phyloP scores from a whole-genome alignment of 768 basidiomycete genomes.

The Thelephora ganbajun region DNA sequence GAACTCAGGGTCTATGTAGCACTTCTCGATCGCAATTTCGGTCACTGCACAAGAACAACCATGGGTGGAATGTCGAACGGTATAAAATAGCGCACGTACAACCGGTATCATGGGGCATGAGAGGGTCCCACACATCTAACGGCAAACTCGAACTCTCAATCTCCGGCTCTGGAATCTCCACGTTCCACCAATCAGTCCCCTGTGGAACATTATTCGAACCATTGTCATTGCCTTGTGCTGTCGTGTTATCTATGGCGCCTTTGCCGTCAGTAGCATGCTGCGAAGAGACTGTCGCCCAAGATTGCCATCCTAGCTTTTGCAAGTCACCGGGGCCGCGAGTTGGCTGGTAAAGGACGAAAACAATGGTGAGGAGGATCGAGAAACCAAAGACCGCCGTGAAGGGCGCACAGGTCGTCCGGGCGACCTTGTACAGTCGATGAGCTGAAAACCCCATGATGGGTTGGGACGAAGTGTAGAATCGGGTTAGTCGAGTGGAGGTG shows the following conservation, averaged over 20 bases:
- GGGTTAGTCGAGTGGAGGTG: background rate
- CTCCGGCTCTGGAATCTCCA: slow-evolving; percentile 23
- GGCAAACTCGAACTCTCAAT: slow-evolving; percentile 60
- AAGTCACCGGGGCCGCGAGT: slow-evolving; percentile 52
- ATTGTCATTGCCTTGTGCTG: slow-evolving; percentile 10
- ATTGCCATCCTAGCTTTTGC: slow-evolving; percentile 79
- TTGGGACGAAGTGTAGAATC: background rate
- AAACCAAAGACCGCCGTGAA: slow-evolving; percentile 50
- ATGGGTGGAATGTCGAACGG: background rate
- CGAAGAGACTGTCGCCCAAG: slow-evolving; percentile 54
- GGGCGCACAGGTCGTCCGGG: slow-evolving; percentile 44
- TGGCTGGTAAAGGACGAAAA: slow-evolving; percentile 76
- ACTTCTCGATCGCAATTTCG: slow-evolving; percentile 61
- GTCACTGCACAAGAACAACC: slow-evolving; percentile 38
- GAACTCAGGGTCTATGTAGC: slow-evolving; percentile 47
- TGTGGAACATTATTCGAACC: slow-evolving; percentile 8
- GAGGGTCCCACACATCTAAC: slow-evolving; percentile 66
- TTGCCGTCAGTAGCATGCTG: slow-evolving; percentile 1
- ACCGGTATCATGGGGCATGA: slow-evolving; percentile 65
- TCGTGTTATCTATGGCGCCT: slow-evolving; percentile 7
- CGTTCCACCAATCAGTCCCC: slow-evolving; percentile 61
- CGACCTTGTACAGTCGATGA: slow-evolving; percentile 29
- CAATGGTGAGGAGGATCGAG: slow-evolving; percentile 55
- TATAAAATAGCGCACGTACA: slow-evolving; percentile 28
- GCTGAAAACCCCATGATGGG: slow-evolving; percentile 15